These are phyloP conservation scores for Penicillium verhagenii DNA, from an alignment of 495 filamentous ascomycete species.

Conservation along the genomic window DNA sequence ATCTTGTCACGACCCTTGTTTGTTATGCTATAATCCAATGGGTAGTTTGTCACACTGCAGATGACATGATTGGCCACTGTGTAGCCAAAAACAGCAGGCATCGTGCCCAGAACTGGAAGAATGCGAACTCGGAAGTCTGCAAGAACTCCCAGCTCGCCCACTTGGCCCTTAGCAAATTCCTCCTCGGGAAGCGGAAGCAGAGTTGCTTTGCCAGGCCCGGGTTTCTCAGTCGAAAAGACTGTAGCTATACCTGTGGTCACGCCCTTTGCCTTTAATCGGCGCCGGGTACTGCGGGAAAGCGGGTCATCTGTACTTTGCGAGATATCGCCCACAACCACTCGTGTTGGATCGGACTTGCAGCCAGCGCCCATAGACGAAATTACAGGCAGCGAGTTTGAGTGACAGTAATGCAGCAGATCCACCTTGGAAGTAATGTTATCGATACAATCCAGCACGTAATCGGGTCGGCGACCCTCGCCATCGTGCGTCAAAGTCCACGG, in stretches of 20 bases:
- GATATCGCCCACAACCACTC: slow-evolving; percentile 91
- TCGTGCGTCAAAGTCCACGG: slow-evolving; percentile 51
- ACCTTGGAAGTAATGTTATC: slow-evolving; percentile 99
- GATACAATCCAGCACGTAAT: slow-evolving; percentile 94
- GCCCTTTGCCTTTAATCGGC: slow-evolving; percentile 74
- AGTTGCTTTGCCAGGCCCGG: slow-evolving; percentile 86
- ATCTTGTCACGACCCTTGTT: slow-evolving; percentile 84
- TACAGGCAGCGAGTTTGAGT: slow-evolving; percentile 69
- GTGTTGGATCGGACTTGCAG: slow-evolving; percentile 94
- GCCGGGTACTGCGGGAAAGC: slow-evolving; percentile 78
- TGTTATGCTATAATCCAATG: slow-evolving; percentile 71
- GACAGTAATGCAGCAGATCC: slow-evolving; percentile 83
- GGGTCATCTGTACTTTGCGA: slow-evolving; percentile 86
- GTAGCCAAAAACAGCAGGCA: slow-evolving; percentile 95
- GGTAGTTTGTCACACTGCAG: slow-evolving; percentile 80
- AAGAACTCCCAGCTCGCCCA: slow-evolving; percentile 81
- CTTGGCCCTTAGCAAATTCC: slow-evolving; percentile 82
- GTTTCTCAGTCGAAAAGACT: slow-evolving; percentile 90
- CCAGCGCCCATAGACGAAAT: slow-evolving; percentile 97
- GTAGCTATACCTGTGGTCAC: slow-evolving; percentile 84
- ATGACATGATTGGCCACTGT: slow-evolving; percentile 89
- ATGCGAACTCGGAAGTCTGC: slow-evolving; percentile 94
- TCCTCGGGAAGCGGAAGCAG: slow-evolving; percentile 84
- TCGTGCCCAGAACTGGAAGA: slow-evolving; percentile 89
- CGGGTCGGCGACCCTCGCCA: slow-evolving; percentile 62